Evolutionary conservation across 495 filamentous ascomycete genomes (phyloP), one percentile per base, ranked within the genome.

Genomic region (Amorphotheca resinae): DNA sequence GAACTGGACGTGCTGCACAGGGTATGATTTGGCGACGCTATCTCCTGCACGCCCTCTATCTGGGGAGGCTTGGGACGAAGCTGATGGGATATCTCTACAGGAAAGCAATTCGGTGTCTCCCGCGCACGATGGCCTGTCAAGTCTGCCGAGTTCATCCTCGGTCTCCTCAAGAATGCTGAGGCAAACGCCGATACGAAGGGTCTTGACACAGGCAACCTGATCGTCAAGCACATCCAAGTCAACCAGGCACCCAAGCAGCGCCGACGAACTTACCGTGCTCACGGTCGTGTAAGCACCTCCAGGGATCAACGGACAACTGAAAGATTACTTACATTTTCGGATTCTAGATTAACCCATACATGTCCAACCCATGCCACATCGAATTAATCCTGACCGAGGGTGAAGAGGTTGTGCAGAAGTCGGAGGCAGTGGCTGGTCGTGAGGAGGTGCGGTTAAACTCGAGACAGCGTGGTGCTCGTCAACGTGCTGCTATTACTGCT

Each of bases 331-430:
- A 32, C 18, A 22, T 17, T 36, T 14, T 32, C 37, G 21, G n/a
- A n/a, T n/a, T 39, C 3, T 60, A 95, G 87, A 96, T 96, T 73
- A 95, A 95, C 76, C 88, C 87, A 43, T 95, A 95, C 77, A 95
- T 96, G 93, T 94, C 86, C 44, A 93, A 95, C 76, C 91, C 91
- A 49, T 99, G 87, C 80, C 91, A 99, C 76, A 91, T 99, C 69
- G 91, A 99, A 73, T 70, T 96, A 46, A 96, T 99, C 80, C 79
- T 99, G 53, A 94, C 93, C 59, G 93, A 99, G 74, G 84, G 74
- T 43, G 78, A 87, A 59, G 91, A 99, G 74, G 73, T 82, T 50
- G 80, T 94, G 49, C 75, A 86, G 68, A 95, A 95, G 75, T 76
- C 73, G 30, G 72, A 77, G 52, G 62, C 72, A 31, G 71, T 77